Evolutionary conservation across 805 yeast species (phyloP).

Genomic region (Scheffersomyces lignosus): DNA sequence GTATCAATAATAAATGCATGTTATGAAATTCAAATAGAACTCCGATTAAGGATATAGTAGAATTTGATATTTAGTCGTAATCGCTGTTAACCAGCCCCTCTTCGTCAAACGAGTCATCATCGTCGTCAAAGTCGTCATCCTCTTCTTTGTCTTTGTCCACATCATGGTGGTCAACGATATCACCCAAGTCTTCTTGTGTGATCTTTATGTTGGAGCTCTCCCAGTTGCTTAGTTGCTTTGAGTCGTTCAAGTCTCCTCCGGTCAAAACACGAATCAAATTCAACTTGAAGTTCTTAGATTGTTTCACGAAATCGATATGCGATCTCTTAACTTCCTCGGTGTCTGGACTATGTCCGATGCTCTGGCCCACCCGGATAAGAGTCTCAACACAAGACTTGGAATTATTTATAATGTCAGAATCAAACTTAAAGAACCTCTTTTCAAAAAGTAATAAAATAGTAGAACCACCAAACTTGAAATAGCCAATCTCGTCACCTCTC

Average conservation of each 20-base stretch:
- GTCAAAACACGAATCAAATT: conserved; percentile 58
- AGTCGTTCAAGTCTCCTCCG: conserved; percentile 47
- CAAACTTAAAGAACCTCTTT: conserved; percentile 53
- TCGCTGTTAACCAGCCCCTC: conserved; percentile 14
- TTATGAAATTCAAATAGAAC: neutral
- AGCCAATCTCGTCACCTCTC: conserved; percentile 86
- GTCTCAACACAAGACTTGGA: conserved; percentile 76
- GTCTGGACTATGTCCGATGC: conserved; percentile 72
- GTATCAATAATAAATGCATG: neutral
- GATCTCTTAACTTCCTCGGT: conserved; percentile 50
- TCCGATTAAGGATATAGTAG: neutral
- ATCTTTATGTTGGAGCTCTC: conserved; percentile 32
- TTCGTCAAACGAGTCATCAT: conserved; percentile 16
- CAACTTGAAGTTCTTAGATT: conserved; percentile 46
- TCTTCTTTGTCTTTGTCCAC: conserved; percentile 8
- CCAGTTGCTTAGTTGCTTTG: conserved; percentile 37
- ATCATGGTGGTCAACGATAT: conserved; percentile 13
- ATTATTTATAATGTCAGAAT: conserved; percentile 69
- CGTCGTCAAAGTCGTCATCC: conserved; percentile 9
- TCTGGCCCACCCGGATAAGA: conserved; percentile 84
- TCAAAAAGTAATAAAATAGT: conserved; percentile 74
- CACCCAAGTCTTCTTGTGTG: conserved; percentile 20
- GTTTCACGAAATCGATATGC: conserved; percentile 45
- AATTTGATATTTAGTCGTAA: neutral
- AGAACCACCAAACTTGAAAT: conserved; percentile 95